Percentiles rank a stretch among this genome's conserved stretches.
phyloP scores from a whole-genome alignment of 1,284 basidiomycete species.

The Cryptococcus sp. region DNA sequence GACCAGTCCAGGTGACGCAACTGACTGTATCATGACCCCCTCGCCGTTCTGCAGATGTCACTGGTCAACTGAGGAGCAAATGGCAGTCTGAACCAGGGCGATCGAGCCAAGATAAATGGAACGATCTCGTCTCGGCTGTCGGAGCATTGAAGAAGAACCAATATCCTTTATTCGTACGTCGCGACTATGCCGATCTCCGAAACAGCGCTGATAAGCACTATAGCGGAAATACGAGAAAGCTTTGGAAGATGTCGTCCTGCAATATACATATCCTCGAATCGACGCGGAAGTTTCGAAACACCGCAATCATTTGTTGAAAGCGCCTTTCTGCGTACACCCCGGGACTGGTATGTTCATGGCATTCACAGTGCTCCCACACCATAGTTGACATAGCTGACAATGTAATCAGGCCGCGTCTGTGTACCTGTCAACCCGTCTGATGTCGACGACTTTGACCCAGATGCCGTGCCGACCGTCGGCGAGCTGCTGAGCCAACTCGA shows the following conservation, averaged over 20 bases:
- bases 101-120: constrained; percentile 71
- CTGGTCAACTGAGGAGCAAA: constrained; percentile 58
- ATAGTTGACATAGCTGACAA: constrained; percentile 1
- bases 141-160: constrained; percentile 40
- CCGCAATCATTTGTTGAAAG: constrained; percentile 95
- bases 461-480: constrained; percentile 78
- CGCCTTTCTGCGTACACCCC: constrained; percentile 95
- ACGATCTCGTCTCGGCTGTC: constrained; percentile 59
- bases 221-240: constrained; percentile 53
- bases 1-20: neutral
- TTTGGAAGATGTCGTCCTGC: constrained; percentile 83
- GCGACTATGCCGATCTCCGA: neutral
- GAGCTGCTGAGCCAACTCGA: constrained; percentile 78
- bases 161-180: constrained; percentile 26
- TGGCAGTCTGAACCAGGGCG: constrained; percentile 66
- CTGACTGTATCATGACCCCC: neutral
- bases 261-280: constrained; percentile 94
- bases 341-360: constrained; percentile 63
- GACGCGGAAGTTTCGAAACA: constrained; percentile 98
- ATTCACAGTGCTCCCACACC: neutral
- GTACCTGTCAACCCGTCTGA: constrained; percentile 81
- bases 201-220: neutral
- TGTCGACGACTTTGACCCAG: constrained; percentile 85
- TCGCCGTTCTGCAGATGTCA: constrained; percentile 45
- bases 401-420: constrained; percentile 73